These are phyloP conservation scores for Astragalus membranaceus DNA, from an alignment of 306 rosid genomes.

Conservation along the genomic window DNA sequence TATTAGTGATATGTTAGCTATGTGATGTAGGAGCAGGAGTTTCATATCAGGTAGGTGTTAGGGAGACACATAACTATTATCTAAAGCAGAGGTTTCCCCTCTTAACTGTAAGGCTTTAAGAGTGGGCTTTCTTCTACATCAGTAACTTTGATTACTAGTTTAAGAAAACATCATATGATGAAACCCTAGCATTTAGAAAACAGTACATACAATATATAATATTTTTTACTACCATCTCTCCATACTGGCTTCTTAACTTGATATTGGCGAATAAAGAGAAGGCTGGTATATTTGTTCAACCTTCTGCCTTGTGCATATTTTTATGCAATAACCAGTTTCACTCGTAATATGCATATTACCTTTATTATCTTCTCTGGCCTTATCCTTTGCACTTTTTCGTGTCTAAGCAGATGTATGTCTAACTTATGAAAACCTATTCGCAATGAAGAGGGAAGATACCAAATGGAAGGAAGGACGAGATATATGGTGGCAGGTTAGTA, in stretches of 20 bases:
- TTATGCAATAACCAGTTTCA: neutral
- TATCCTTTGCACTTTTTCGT: conserved; percentile 9
- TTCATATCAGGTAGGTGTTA: neutral
- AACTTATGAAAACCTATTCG: conserved; percentile 59
- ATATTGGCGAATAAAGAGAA: neutral
- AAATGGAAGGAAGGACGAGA: conserved; percentile 81
- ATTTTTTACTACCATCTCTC: neutral
- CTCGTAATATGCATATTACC: neutral
- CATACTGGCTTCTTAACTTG: neutral
- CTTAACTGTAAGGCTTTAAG: neutral
- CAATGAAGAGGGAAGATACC: conserved; percentile 64
- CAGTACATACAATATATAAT: neutral
- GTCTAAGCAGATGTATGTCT: conserved; percentile 57
- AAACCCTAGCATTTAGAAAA: neutral
- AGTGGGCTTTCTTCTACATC: neutral
- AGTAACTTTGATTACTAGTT: neutral
- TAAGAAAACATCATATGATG: neutral
- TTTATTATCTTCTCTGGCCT: conserved; percentile 6
- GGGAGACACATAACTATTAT: neutral
- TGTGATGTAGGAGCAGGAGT: neutral
- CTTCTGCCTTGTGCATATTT: conserved; percentile 9
- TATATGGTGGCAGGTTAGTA: conserved; percentile 98
- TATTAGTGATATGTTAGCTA: neutral
- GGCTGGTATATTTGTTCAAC: neutral
- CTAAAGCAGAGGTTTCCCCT: neutral